A percentile compares a stretch with the other conserved stretches of the same genome.
Evolutionary conservation across 352 stramenopile genomes (phyloP).

Genomic region (Hyaloperonospora brassicae): DNA sequence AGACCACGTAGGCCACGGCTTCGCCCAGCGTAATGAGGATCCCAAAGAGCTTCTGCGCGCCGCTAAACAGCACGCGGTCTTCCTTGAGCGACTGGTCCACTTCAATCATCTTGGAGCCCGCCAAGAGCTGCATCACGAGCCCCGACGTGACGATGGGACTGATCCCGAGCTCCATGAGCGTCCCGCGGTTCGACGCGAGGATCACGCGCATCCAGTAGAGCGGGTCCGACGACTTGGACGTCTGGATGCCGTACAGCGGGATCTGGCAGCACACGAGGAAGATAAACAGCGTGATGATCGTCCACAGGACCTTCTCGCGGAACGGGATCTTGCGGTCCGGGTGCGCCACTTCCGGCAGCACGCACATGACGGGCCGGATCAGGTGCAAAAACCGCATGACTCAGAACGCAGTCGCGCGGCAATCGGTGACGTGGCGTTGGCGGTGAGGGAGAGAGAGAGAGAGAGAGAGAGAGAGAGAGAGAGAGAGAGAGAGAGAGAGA

Average conservation of each 20-base stretch:
- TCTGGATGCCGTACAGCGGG: conserved; percentile 98
- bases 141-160: conserved; percentile 98
- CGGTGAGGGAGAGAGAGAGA: too few relatives aligned
- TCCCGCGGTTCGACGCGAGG: conserved; percentile 96
- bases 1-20: conserved; percentile 98
- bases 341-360: conserved; percentile 95
- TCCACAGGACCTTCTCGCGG: conserved; percentile 99
- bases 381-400: conserved; percentile 95
- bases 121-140: conserved; percentile 98
- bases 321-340: conserved; percentile 97
- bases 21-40: conserved; percentile 99
- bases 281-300: conserved; percentile 99
- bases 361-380: conserved; percentile 97
- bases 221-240: conserved; percentile 96
- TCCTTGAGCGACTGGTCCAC: conserved; percentile 98
- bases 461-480: too few relatives aligned
- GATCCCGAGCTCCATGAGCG: conserved; percentile 98
- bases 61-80: conserved; percentile 95
- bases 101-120: conserved; percentile 97
- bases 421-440: too few relatives aligned
- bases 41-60: conserved; percentile 99
- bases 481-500: too few relatives aligned
- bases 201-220: conserved; percentile 99
- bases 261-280: conserved; percentile 99
- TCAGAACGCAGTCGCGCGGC: background rate